Conservation (phyloP, 345 rosid genomes). For the Linum usitatissimum region DNA sequence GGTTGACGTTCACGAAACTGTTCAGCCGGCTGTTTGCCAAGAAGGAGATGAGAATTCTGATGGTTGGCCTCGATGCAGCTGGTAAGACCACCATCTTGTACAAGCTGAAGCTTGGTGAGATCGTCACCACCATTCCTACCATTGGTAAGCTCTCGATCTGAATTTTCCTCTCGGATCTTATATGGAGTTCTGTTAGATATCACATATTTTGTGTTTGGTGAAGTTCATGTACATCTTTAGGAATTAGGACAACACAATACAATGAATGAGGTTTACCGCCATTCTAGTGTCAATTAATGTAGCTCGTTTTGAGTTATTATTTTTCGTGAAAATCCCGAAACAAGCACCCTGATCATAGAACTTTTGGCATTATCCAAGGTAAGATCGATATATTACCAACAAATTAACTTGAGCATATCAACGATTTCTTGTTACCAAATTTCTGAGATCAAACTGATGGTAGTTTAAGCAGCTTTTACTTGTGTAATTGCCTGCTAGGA, state of each 20-base stretch:
- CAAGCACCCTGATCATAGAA: too few relatives aligned
- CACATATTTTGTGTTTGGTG: too few relatives aligned
- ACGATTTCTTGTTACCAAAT: neutral
- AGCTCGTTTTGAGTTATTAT: too few relatives aligned
- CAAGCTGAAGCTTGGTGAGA: constrained; percentile 7
- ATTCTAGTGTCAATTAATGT: too few relatives aligned
- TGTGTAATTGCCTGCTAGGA: neutral
- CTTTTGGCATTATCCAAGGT: too few relatives aligned
- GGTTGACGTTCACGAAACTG: constrained; percentile 6
- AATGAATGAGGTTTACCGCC: too few relatives aligned
- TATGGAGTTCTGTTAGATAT: neutral
- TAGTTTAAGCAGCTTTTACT: too few relatives aligned
- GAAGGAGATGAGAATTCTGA: constrained; percentile 8
- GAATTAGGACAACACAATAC: too few relatives aligned
- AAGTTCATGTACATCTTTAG: too few relatives aligned
- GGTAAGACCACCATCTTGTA: constrained; percentile 7
- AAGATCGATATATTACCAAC: neutral
- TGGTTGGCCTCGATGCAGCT: constrained; percentile 8
- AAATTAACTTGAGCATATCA: too few relatives aligned
- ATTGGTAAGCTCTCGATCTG: neutral
- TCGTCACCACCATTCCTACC: constrained; percentile 7
- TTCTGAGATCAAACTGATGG: neutral
- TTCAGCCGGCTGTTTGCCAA: constrained; percentile 9
- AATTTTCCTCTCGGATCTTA: neutral
- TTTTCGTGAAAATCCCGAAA: too few relatives aligned